Percentiles rank a stretch among this genome's conserved stretches.
Evolutionary conservation across 1,284 basidiomycete genomes (phyloP).

Genomic region (Coriolopsis trogii): DNA sequence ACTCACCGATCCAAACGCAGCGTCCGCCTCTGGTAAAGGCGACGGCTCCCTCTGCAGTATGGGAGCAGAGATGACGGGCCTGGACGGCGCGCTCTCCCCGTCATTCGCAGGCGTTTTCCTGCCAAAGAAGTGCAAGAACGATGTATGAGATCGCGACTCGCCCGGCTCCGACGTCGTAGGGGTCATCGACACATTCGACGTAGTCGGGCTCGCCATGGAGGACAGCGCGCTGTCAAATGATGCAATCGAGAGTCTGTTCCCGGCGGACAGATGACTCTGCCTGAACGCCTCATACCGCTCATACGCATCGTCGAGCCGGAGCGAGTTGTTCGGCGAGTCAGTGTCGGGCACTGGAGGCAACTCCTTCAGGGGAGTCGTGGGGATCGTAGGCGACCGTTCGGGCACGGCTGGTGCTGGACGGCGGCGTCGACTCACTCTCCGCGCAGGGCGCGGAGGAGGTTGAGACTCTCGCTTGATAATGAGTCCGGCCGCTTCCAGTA

Average conservation of each 20-base stretch:
- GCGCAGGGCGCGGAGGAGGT: slow-evolving; percentile 39
- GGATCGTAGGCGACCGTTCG: slow-evolving; percentile 13
- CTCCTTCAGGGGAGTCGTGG: slow-evolving; percentile 41
- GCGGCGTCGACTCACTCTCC: slow-evolving; percentile 38
- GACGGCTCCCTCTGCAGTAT: slow-evolving; percentile 39
- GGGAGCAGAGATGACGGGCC: slow-evolving; percentile 60
- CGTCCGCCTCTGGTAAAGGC: slow-evolving; percentile 20
- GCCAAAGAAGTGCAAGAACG: slow-evolving; percentile 59
- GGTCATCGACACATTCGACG: slow-evolving; percentile 25
- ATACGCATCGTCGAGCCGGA: slow-evolving; percentile 83
- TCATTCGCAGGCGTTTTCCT: slow-evolving; percentile 50
- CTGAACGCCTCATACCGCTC: slow-evolving; percentile 86
- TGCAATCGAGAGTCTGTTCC: slow-evolving; percentile 62
- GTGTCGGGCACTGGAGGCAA: slow-evolving; percentile 53
- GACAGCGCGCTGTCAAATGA: slow-evolving; percentile 48
- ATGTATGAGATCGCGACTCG: slow-evolving; percentile 37
- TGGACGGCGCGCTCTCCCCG: slow-evolving; percentile 37
- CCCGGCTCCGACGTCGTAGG: slow-evolving; percentile 37
- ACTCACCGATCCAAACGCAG: slow-evolving; percentile 71
- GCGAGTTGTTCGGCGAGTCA: slow-evolving; percentile 26
- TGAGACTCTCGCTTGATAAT: slow-evolving; percentile 64
- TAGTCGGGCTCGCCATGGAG: slow-evolving; percentile 32
- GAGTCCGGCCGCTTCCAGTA: slow-evolving; percentile 87
- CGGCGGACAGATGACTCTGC: slow-evolving; percentile 46
- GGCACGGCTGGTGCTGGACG: slow-evolving; percentile 57